Percentiles rank a stretch among this genome's conserved stretches.
Evolutionary conservation across 75 land plant genomes (phyloP).

Genomic region (Adiantum capillusveneris): DNA sequence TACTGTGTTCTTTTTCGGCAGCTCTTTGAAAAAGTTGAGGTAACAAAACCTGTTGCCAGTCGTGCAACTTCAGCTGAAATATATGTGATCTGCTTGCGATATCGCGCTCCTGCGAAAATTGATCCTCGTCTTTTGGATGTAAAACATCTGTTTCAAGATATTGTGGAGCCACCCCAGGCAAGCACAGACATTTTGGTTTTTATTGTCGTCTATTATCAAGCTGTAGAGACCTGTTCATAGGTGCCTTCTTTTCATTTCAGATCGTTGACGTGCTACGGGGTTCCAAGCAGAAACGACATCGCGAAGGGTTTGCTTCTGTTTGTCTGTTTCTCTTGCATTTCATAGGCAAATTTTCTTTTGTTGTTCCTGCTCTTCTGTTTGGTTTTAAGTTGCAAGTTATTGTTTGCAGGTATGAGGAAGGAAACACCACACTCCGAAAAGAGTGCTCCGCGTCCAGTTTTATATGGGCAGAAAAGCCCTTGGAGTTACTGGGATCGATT

Average conservation of each 20-base stretch:
- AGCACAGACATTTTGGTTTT: neutral
- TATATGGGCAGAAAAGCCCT: conserved; percentile 76
- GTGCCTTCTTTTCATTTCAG: conserved; percentile 17
- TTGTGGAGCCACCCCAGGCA: conserved; percentile 62
- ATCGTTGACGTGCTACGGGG: conserved; percentile 75
- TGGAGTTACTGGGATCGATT: conserved; percentile 80
- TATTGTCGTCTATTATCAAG: neutral
- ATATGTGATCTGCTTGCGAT: conserved; percentile 62
- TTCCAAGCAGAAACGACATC: conserved; percentile 84
- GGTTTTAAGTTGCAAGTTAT: conserved; percentile 6
- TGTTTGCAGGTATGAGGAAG: conserved; percentile 71
- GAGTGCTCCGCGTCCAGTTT: conserved; percentile 60
- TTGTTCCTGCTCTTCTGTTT: conserved; percentile 5
- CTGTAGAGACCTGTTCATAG: neutral
- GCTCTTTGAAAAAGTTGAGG: conserved; percentile 98
- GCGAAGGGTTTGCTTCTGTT: conserved; percentile 64
- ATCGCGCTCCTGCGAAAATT: conserved; percentile 94
- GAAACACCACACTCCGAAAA: conserved; percentile 45
- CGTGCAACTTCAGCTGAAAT: conserved; percentile 89
- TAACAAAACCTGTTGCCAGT: conserved; percentile 90
- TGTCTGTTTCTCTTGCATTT: neutral
- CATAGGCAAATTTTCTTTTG: neutral
- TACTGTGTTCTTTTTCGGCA: conserved; percentile 19
- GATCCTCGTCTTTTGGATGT: conserved; percentile 96
- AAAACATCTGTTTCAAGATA: conserved; percentile 65